phyloP scores from a whole-genome alignment of 345 rosid species.

The Garcia nutans region DNA sequence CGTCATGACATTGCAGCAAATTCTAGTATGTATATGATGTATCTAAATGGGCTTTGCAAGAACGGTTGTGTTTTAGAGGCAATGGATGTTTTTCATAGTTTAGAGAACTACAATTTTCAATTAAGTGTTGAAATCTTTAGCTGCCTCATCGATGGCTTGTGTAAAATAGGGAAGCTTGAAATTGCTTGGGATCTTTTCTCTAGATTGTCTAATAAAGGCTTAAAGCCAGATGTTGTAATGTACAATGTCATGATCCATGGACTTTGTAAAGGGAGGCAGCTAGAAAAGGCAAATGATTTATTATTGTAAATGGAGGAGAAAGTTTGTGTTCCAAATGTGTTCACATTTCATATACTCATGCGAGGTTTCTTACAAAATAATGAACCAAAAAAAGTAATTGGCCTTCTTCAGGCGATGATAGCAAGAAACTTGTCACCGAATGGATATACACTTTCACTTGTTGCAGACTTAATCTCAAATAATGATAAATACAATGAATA shows the following conservation, averaged over 20 bases:
- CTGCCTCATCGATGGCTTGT: too few species aligned
- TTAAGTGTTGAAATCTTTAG: too few species aligned
- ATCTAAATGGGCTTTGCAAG: too few species aligned
- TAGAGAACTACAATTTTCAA: too few species aligned
- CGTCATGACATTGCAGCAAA: conserved; percentile 6
- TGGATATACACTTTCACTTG: conserved; percentile 22
- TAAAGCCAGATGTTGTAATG: too few species aligned
- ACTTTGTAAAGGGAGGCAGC: conserved; percentile 19
- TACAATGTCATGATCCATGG: too few species aligned
- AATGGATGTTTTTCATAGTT: too few species aligned
- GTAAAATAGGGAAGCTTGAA: too few species aligned
- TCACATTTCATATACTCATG: conserved; percentile 27
- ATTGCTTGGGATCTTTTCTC: too few species aligned
- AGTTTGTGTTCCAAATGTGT: conserved; percentile 23
- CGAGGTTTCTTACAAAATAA: conserved; percentile 17
- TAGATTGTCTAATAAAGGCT: too few species aligned
- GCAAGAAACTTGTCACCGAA: conserved; percentile 32
- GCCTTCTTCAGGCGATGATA: conserved; percentile 36
- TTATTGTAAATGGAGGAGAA: conserved; percentile 29
- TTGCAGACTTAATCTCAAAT: conserved; percentile 25
- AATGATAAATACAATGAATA: conserved; percentile 25
- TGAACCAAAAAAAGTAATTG: conserved; percentile 14
- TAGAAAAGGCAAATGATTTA: conserved; percentile 24
- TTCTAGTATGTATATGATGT: not conserved
- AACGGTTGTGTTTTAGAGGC: too few species aligned